These are phyloP conservation scores for Penicillium sp. DNA, from an alignment of 2,329 filamentous ascomycete species.

Conservation along the genomic window DNA sequence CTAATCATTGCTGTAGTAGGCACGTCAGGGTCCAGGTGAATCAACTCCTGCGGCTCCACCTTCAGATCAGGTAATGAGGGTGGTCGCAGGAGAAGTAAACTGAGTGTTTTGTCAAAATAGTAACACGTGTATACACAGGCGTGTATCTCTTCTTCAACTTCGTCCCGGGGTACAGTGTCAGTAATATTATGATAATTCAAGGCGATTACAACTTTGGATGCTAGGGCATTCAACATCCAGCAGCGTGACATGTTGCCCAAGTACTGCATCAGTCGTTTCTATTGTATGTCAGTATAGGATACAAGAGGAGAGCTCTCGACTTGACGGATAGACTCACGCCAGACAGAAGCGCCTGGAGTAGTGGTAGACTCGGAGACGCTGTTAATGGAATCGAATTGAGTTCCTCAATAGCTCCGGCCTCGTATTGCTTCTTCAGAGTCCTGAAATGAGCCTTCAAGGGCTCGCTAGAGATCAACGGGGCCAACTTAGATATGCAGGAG, in stretches of 20 bases:
- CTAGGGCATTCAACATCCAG: slow-evolving; percentile 25
- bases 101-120: slow-evolving; percentile 27
- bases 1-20: slow-evolving; percentile 23
- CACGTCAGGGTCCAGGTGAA: slow-evolving; percentile 23
- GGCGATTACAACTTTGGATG: slow-evolving; percentile 22
- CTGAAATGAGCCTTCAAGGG: slow-evolving; percentile 21
- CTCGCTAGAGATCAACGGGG: slow-evolving; percentile 20
- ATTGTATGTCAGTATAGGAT: background rate
- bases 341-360: slow-evolving; percentile 27
- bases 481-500: slow-evolving; percentile 22
- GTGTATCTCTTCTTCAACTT: slow-evolving; percentile 25
- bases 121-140: slow-evolving; percentile 27
- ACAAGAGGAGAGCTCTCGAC: background rate
- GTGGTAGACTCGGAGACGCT: slow-evolving; percentile 22
- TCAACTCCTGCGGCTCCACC: slow-evolving; percentile 18
- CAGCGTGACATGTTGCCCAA: slow-evolving; percentile 27
- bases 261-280: slow-evolving; percentile 27
- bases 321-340: slow-evolving; percentile 13
- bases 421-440: slow-evolving; percentile 23
- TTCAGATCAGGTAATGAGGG: slow-evolving; percentile 26
- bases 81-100: slow-evolving; percentile 27
- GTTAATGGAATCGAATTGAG: slow-evolving; percentile 23
- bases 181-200: slow-evolving; percentile 30
- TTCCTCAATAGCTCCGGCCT: slow-evolving; percentile 20
- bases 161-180: slow-evolving; percentile 13